Base-by-base conservation (phyloP, 805 yeast species). In the Schizosaccharomyces osmophilus region DNA sequence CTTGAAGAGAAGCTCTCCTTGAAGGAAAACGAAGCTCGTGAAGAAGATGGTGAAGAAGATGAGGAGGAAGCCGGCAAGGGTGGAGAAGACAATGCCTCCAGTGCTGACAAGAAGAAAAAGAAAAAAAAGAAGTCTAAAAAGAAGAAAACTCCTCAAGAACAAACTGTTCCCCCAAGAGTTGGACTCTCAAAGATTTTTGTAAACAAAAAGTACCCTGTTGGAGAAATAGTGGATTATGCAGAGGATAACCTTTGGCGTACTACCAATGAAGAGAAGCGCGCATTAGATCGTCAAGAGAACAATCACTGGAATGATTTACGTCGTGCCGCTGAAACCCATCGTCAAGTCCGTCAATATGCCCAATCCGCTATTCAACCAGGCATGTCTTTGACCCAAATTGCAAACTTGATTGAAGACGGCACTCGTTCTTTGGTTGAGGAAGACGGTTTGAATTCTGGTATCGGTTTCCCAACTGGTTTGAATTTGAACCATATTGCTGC, bases 391-490 rank as follows among this genome's bases (percentile, higher is more conserved):
- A 84, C 81, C 29, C 95, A 88, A 64, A 81, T 93, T 66, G 96
- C 95, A 13, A 87, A 93, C 69, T 76, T 82, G 63, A 84, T 93
- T 67, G 99, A 93, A 72, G 80, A 87, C 69, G 79, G 90, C 0
- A 84, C 85, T 6, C 78, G 97, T 67, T 79, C 82, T 4, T 81
- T 83, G 67, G 78, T 88, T 17, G 84, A 78, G 55, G 84, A 83
- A 60, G 76, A 75, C 61, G 77, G 79, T 64, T 69, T 70, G 59
- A 71, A 73, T 31, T 93, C 87, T 19, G 99, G 99, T 48, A 81
- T 89, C 68, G 99, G 97, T 5, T 93, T 93, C 78, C 99, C 99
- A 60, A 88, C 97, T n/a, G 99, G 99, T 63, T 78, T 93, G 48
- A 87, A 95, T 0, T 72, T 90, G 65, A 93, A 93, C 73, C 85